Evolutionary conservation across 179 eudicot genomes (phyloP), one percentile per base, ranked within the genome.

Genomic region (Sideroxylon spinosum): DNA sequence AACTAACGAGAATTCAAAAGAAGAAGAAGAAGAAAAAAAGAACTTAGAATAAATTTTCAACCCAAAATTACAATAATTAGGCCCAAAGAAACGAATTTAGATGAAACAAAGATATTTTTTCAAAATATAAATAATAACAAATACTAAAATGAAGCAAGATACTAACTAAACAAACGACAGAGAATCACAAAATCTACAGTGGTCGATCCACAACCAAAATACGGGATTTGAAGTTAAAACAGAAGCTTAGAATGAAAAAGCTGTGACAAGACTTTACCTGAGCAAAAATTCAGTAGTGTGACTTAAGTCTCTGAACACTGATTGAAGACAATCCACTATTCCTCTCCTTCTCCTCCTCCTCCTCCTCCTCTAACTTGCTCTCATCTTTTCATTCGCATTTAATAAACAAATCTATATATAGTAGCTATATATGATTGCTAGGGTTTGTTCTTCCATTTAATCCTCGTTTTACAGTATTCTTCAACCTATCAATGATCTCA

Each of bases 111-210:
- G 37, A 13, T 19, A 37, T 37, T 37, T 37, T 37, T 37, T 37
- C 44, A 37, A 65, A 74, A n/a, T 23, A 44, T 23, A 44, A 49
- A 80, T 1, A 49, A 50, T 14, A 73, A 62, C 13, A 1, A 11
- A 56, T 17, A 16, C 19, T 9, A 11, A 50, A 49, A 60, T 3
- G 11, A 61, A 82, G 78, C 73, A 80, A 70, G 79, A 78, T 80
- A 76, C 78, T 81, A 76, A 9, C 77, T 74, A 80, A 79, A 9
- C 77, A 76, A 80, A 79, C 83, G 68, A 84, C 83, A 73, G 28
- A 77, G 52, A 28, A 37, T 9, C 68, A 46, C 44, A 76, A 60
- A 73, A 79, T 26, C 55, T 65, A 22, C 71, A 46, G 62, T 67
- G n/a, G 68, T 65, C 85, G 74, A 32, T 78, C 85, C 78, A 57